A percentile compares a stretch with the other conserved stretches of the same genome.
phyloP scores from a whole-genome alignment of 2,329 filamentous ascomycete genomes.

The Trichoderma sp. region DNA sequence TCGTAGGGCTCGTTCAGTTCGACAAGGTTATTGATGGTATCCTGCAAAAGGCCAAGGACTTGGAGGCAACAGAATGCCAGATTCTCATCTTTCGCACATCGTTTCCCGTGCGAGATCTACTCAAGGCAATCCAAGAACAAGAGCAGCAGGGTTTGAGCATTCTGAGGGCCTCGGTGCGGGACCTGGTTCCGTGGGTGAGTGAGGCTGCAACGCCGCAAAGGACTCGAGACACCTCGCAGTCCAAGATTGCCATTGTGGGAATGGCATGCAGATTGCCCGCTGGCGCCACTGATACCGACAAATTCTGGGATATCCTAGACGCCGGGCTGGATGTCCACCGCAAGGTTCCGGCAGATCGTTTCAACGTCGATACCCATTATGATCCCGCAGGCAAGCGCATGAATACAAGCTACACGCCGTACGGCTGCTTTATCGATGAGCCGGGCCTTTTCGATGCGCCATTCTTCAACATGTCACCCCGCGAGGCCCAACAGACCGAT shows the following conservation, averaged over 20 bases:
- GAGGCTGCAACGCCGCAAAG: neutral
- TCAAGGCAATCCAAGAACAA: neutral
- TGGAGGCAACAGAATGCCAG: neutral
- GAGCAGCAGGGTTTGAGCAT: neutral
- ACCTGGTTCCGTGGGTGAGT: neutral
- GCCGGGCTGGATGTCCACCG: conserved; percentile 69
- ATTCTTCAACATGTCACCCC: conserved; percentile 84
- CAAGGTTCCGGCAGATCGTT: conserved; percentile 66
- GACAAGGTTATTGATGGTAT: neutral
- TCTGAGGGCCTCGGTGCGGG: neutral
- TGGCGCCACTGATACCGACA: conserved; percentile 47
- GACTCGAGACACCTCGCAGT: conserved; percentile 26
- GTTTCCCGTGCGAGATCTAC: neutral
- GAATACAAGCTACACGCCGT: conserved; percentile 71
- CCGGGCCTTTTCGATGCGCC: conserved; percentile 74
- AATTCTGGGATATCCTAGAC: conserved; percentile 67
- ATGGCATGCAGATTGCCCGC: conserved; percentile 52
- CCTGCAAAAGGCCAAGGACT: neutral
- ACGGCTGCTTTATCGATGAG: conserved; percentile 71
- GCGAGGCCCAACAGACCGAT: conserved; percentile 75
- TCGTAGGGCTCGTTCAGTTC: neutral
- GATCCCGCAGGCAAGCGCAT: conserved; percentile 69
- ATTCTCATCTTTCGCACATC: neutral
- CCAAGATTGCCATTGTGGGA: conserved; percentile 82
- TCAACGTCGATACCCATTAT: conserved; percentile 68